A percentile compares a stretch with the other conserved stretches of the same genome.
Conservation (phyloP, 1,284 basidiomycete genomes). For the Entoloma clypeatum region DNA sequence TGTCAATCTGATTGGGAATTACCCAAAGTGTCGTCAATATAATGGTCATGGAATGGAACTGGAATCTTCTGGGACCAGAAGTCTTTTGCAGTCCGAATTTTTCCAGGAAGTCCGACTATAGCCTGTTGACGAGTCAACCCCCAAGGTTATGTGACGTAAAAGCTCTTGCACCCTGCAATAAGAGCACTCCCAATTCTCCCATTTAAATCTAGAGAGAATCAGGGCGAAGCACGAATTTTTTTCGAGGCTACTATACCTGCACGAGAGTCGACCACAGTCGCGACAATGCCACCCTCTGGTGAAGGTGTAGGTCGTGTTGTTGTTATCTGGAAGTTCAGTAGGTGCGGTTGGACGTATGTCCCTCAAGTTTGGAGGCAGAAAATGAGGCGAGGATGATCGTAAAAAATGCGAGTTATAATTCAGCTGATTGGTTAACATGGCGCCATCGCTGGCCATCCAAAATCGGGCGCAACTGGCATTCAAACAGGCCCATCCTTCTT, state of each 20-base stretch:
- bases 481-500: slow-evolving; percentile 58
- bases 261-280: slow-evolving; percentile 65
- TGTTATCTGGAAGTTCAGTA: slow-evolving; percentile 23
- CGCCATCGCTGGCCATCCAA: slow-evolving; percentile 38
- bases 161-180: slow-evolving; percentile 39
- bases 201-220: slow-evolving; percentile 49
- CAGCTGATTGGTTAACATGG: slow-evolving; percentile 32
- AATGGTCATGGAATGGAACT: slow-evolving; percentile 27
- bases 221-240: neutral
- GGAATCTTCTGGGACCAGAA: slow-evolving; percentile 31
- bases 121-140: slow-evolving; percentile 8
- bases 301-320: slow-evolving; percentile 50
- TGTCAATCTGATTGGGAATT: neutral
- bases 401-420: slow-evolving; percentile 48
- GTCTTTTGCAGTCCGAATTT: slow-evolving; percentile 30
- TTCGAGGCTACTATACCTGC: slow-evolving; percentile 45
- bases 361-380: slow-evolving; percentile 24
- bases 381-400: slow-evolving; percentile 25
- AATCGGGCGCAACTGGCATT: slow-evolving; percentile 51
- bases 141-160: slow-evolving; percentile 1
- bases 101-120: slow-evolving; percentile 22
- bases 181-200: slow-evolving; percentile 70
- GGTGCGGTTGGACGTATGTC: slow-evolving; percentile 23
- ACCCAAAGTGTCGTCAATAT: slow-evolving; percentile 27
- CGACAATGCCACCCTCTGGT: slow-evolving; percentile 68